Conservation (phyloP, 331 rosid species). For the Erythrophleum ivorense region DNA sequence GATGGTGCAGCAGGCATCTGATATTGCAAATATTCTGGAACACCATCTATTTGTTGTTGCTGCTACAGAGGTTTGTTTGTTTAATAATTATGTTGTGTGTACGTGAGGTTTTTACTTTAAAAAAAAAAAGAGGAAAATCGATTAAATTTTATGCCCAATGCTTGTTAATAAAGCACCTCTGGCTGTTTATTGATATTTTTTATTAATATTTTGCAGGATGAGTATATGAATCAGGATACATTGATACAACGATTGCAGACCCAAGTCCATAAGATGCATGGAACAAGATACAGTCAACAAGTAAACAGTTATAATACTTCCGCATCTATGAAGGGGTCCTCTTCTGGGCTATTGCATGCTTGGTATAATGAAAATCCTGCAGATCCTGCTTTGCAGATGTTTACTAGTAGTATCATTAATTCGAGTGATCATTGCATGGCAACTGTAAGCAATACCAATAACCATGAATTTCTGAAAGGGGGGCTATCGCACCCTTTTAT, state of each 20-base stretch:
- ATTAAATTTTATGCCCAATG: background rate
- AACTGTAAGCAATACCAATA: background rate
- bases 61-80: slow-evolving; percentile 54
- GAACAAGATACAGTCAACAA: slow-evolving; percentile 12
- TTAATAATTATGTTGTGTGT: background rate
- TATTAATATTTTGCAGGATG: slow-evolving; percentile 45
- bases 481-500: slow-evolving; percentile 3
- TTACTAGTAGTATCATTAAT: background rate
- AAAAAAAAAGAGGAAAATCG: background rate
- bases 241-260: slow-evolving; percentile 35
- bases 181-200: slow-evolving; percentile 23
- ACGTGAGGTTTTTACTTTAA: background rate
- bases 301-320: background rate
- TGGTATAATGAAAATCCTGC: background rate
- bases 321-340: background rate
- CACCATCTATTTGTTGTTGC: slow-evolving; percentile 39
- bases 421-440: background rate
- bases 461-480: slow-evolving; percentile 1
- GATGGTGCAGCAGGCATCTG: background rate
- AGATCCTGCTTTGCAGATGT: slow-evolving; percentile 14
- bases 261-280: slow-evolving; percentile 1
- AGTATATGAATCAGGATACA: slow-evolving; percentile 50
- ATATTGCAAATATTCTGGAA: slow-evolving; percentile 36
- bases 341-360: slow-evolving; percentile 26
- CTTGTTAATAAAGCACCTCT: slow-evolving; percentile 1